Evolutionary conservation across 768 basidiomycete genomes (phyloP).

Genomic region (Boletus sp.): DNA sequence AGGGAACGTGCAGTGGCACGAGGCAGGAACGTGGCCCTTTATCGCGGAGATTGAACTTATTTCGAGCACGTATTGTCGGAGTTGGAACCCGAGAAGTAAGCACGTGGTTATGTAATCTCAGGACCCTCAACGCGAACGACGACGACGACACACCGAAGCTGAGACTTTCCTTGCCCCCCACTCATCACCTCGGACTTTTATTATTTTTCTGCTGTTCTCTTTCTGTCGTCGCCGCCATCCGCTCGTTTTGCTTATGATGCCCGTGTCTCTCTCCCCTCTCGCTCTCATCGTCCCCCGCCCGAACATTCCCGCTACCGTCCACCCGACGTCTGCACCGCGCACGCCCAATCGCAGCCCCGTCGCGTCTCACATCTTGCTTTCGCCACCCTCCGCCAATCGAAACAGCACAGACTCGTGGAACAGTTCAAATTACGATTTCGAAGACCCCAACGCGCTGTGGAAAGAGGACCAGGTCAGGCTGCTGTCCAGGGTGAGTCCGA

Average conservation of each 20-base stretch:
- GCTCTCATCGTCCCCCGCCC: constrained; percentile 63
- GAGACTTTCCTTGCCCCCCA: constrained; percentile 20
- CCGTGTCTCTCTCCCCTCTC: constrained; percentile 50
- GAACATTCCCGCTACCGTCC: constrained; percentile 25
- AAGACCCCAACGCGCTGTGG: constrained; percentile 68
- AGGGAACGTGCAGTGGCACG: constrained; percentile 10
- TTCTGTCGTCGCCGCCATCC: constrained; percentile 41
- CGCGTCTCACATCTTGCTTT: constrained; percentile 51
- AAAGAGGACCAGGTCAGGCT: constrained; percentile 67
- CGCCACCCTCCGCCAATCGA: constrained; percentile 39
- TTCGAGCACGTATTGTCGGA: constrained; percentile 13
- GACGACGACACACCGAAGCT: constrained; percentile 18
- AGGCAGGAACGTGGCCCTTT: constrained; percentile 20
- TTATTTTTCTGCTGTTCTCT: constrained; percentile 11
- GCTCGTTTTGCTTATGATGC: constrained; percentile 41
- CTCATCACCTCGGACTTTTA: constrained; percentile 14
- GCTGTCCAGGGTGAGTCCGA: constrained; percentile 55
- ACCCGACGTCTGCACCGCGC: constrained; percentile 45
- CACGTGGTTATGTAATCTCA: constrained; percentile 18
- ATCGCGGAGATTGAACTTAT: constrained; percentile 12
- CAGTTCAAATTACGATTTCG: constrained; percentile 66
- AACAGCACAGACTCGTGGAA: constrained; percentile 85
- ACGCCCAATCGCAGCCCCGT: constrained; percentile 59
- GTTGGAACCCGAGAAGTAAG: constrained; percentile 17
- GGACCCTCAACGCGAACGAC: constrained; percentile 21